Conservation (phyloP, 306 rosid species). For the Rosa multiflora region DNA sequence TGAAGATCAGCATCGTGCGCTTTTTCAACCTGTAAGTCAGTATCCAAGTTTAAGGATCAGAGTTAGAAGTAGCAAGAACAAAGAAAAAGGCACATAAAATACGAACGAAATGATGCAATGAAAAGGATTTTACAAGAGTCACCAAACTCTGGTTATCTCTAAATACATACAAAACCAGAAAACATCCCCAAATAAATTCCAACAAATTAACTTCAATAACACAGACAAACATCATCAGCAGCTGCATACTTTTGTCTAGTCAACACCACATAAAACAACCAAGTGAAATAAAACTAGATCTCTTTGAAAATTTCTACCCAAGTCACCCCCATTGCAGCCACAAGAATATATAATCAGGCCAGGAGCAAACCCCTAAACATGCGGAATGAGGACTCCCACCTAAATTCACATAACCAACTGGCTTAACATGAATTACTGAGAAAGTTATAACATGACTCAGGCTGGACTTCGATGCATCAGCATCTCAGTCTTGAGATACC, state of each 20-base stretch:
- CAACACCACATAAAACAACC: background rate
- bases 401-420: background rate
- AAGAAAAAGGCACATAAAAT: background rate
- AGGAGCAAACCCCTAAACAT: background rate
- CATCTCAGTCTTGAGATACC: background rate
- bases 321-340: too few species aligned
- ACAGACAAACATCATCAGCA: background rate
- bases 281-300: background rate
- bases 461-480: background rate
- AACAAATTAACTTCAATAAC: background rate
- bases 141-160: background rate
- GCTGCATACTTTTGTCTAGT: background rate
- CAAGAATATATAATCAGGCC: background rate
- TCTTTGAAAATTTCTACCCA: background rate
- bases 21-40: slow-evolving; percentile 72
- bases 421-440: background rate
- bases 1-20: slow-evolving; percentile 98
- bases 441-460: background rate
- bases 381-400: background rate
- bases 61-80: background rate
- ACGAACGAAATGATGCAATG: background rate
- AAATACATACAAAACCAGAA: background rate
- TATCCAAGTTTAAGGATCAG: background rate
- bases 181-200: background rate
- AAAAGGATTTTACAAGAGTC: background rate